These are phyloP conservation scores for Boletus patriciae DNA, from an alignment of 768 basidiomycete genomes.

Conservation along the genomic window DNA sequence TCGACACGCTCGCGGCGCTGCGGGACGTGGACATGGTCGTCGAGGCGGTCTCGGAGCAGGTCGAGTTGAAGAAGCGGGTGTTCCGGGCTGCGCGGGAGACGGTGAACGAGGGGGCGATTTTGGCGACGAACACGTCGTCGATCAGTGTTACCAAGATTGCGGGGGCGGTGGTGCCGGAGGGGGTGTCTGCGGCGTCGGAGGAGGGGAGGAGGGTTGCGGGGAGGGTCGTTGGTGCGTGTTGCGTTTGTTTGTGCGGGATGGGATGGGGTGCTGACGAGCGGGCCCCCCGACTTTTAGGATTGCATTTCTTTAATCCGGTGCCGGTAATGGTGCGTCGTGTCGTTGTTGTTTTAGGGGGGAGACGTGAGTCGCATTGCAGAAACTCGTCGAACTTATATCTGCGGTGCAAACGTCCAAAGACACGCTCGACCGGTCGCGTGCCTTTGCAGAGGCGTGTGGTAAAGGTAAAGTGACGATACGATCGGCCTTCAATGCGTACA, in stretches of 20 bases:
- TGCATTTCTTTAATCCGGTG: conserved; percentile 97
- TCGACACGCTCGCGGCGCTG: conserved; percentile 59
- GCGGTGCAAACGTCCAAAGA: conserved; percentile 85
- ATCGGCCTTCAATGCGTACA: background rate
- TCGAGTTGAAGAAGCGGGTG: conserved; percentile 74
- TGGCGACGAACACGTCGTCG: conserved; percentile 92
- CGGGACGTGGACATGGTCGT: conserved; percentile 89
- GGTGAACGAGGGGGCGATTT: conserved; percentile 69
- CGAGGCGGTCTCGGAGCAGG: conserved; percentile 89
- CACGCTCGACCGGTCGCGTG: conserved; percentile 71
- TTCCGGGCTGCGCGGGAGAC: conserved; percentile 74
- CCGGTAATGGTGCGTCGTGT: conserved; percentile 78
- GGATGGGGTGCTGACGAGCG: background rate
- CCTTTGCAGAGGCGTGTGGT: conserved; percentile 85
- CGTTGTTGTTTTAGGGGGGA: background rate
- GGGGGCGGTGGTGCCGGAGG: conserved; percentile 65
- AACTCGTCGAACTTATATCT: conserved; percentile 93
- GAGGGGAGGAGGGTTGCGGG: conserved; percentile 63
- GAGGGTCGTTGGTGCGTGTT: conserved; percentile 73
- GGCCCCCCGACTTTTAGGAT: conserved; percentile 41
- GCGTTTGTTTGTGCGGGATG: background rate
- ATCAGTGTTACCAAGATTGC: conserved; percentile 96
- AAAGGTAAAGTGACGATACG: conserved; percentile 54
- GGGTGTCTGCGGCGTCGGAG: conserved; percentile 56
- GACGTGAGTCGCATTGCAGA: conserved; percentile 41